These are phyloP conservation scores for Populus euphratica DNA, from an alignment of 345 rosid genomes.

Conservation along the genomic window DNA sequence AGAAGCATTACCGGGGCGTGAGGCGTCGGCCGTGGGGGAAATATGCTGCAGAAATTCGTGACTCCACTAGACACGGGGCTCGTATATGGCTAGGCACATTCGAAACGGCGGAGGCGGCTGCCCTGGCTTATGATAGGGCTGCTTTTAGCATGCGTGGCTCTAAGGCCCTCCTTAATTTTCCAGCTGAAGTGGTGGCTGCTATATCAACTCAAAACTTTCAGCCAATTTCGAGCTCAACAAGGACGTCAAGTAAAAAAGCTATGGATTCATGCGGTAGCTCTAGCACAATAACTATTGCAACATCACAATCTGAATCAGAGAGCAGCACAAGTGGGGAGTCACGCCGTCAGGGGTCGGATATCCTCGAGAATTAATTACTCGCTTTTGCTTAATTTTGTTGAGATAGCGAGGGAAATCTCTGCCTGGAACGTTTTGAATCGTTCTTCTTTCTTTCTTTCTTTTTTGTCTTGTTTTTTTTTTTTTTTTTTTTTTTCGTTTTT, in stretches of 20 bases:
- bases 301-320: constrained; percentile 25
- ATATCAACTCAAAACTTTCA: constrained; percentile 1
- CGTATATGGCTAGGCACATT: constrained; percentile 63
- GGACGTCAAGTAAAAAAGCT: neutral
- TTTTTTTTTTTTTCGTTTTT: neutral
- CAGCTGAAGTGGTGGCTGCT: constrained; percentile 31
- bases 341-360: neutral
- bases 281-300: neutral
- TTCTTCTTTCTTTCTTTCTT: neutral
- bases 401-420: neutral
- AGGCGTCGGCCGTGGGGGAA: constrained; percentile 74
- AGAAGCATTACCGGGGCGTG: constrained; percentile 60
- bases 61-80: constrained; percentile 42
- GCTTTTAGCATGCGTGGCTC: constrained; percentile 63
- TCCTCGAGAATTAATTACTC: neutral
- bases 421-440: neutral
- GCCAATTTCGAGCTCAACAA: neutral
- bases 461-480: too few relatives aligned
- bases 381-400: neutral
- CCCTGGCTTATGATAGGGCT: constrained; percentile 59
- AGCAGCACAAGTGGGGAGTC: constrained; percentile 21
- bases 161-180: constrained; percentile 67
- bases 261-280: constrained; percentile 17
- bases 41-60: constrained; percentile 62
- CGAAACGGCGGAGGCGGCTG: constrained; percentile 58